Conservation (phyloP, 805 yeast genomes). For the Schwanniomyces pseudopolymorphus region DNA sequence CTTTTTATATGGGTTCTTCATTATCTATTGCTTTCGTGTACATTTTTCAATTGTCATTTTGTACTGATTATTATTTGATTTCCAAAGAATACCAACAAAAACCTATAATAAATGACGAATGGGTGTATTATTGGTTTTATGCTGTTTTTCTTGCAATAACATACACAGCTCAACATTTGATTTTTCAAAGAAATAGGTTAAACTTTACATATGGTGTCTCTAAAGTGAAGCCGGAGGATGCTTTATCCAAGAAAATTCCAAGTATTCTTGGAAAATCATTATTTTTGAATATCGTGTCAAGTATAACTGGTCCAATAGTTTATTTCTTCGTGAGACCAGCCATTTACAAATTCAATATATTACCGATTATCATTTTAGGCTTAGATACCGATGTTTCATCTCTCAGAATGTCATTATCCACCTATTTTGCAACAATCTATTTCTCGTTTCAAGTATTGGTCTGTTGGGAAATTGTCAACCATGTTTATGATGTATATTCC, state of each 20-base stretch:
- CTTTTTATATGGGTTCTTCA: conserved; percentile 23
- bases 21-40: conserved; percentile 21
- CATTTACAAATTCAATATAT: conserved; percentile 38
- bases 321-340: conserved; percentile 41
- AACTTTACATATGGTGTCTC: conserved; percentile 44
- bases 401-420: conserved; percentile 27
- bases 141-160: conserved; percentile 38
- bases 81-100: conserved; percentile 39
- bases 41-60: conserved; percentile 26
- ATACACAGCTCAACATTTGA: conserved; percentile 52
- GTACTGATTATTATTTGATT: conserved; percentile 26
- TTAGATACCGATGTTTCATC: conserved; percentile 44
- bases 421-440: conserved; percentile 27
- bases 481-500: conserved; percentile 62
- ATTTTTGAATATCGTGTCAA: conserved; percentile 25
- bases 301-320: conserved; percentile 35
- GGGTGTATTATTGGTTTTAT: conserved; percentile 52
- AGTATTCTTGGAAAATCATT: conserved; percentile 38
- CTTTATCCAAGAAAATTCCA: conserved; percentile 24
- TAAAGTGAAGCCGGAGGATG: conserved; percentile 39
- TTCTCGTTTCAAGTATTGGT: conserved; percentile 35
- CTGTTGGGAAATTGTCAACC: conserved; percentile 56
- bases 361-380: conserved; percentile 28
- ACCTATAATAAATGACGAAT: conserved; percentile 41
- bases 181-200: conserved; percentile 57